Evolutionary conservation across 495 filamentous ascomycete species (phyloP).

Genomic region (Staphylotrichum longicolle): DNA sequence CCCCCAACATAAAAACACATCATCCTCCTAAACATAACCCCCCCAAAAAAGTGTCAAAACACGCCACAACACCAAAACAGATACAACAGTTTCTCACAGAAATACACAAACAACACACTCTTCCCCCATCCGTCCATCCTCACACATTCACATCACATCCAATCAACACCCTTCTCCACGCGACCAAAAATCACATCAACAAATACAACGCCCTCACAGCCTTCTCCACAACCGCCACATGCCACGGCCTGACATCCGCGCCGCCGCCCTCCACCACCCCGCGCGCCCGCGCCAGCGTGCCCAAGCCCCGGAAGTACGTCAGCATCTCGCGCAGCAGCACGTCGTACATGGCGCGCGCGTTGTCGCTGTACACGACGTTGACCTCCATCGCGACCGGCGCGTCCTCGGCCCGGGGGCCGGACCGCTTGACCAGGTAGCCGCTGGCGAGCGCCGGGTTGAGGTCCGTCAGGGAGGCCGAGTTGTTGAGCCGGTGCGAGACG

Average conservation of each 20-base stretch:
- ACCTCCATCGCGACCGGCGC: slow-evolving; percentile 62
- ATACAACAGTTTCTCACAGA: not conserved
- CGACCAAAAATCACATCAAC: slow-evolving; percentile 43
- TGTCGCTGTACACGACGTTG: slow-evolving; percentile 61
- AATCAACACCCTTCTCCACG: slow-evolving; percentile 7
- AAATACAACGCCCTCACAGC: slow-evolving; percentile 57
- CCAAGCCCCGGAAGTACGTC: slow-evolving; percentile 71
- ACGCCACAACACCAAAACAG: slow-evolving; percentile 3
- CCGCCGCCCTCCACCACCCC: slow-evolving; percentile 61
- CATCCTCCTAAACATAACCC: not conserved
- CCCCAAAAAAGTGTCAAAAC: not conserved
- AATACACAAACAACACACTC: not conserved
- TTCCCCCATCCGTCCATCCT: too few species aligned
- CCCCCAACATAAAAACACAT: not conserved
- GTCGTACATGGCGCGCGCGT: slow-evolving; percentile 52
- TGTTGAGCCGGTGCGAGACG: slow-evolving; percentile 67
- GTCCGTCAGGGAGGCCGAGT: slow-evolving; percentile 60
- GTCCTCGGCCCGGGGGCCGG: slow-evolving; percentile 59
- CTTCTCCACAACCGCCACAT: slow-evolving; percentile 76
- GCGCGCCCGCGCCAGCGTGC: slow-evolving; percentile 66
- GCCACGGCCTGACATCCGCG: slow-evolving; percentile 71
- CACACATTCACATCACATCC: not conserved
- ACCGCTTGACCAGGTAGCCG: slow-evolving; percentile 76
- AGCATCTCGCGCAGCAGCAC: slow-evolving; percentile 67
- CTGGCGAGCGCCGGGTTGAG: slow-evolving; percentile 64